These are phyloP conservation scores for Lasiodiplodia gonubiensis DNA, from an alignment of 2,329 filamentous ascomycete species.

Conservation along the genomic window DNA sequence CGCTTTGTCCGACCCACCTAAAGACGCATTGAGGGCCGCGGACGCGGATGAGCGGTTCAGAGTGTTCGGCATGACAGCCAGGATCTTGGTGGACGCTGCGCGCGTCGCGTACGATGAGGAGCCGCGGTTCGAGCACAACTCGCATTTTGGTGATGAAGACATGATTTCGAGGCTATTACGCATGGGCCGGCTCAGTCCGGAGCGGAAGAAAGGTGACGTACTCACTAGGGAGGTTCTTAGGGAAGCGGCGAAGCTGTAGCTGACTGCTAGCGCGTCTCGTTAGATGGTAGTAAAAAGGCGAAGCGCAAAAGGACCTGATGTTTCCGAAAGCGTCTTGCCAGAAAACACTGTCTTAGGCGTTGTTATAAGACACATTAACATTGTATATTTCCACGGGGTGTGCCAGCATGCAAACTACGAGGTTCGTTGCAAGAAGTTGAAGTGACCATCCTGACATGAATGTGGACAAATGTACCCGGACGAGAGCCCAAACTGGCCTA, in stretches of 20 bases:
- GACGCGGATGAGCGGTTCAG: constrained; percentile 64
- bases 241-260: constrained; percentile 55
- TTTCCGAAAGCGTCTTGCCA: too few relatives aligned
- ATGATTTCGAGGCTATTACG: constrained; percentile 64
- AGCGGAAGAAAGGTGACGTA: constrained; percentile 58
- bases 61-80: constrained; percentile 94
- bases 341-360: too few relatives aligned
- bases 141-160: constrained; percentile 68
- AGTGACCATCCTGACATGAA: too few relatives aligned
- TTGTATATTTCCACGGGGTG: too few relatives aligned
- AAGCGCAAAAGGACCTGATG: neutral
- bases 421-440: too few relatives aligned
- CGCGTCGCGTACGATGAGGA: constrained; percentile 80
- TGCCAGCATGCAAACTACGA: too few relatives aligned
- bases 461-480: too few relatives aligned
- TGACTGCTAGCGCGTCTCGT: neutral
- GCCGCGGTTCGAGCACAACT: constrained; percentile 80
- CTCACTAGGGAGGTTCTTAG: constrained; percentile 58
- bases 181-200: constrained; percentile 62
- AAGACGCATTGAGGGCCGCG: neutral
- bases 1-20: neutral
- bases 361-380: too few relatives aligned
- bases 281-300: neutral
- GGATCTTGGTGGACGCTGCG: constrained; percentile 87
- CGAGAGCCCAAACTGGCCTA: too few relatives aligned